Conservation (phyloP, 75 land plant genomes). For the Adiantum capillusveneris region DNA sequence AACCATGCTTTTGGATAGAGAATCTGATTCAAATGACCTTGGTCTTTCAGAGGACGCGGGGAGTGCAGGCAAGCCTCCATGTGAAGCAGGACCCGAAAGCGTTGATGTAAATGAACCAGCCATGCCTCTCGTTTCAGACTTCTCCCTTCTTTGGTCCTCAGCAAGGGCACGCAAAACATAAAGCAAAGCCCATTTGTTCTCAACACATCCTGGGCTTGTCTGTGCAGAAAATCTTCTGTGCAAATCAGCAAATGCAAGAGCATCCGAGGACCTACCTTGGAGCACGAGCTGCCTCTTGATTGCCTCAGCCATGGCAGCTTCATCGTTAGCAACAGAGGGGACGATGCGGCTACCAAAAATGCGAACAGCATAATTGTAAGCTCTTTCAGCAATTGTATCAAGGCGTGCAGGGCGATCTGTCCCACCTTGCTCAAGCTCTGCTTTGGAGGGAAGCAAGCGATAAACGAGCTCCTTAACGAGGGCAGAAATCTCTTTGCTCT, state of each 20-base stretch:
- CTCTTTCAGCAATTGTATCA: conserved; percentile 22
- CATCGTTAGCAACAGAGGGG: conserved; percentile 68
- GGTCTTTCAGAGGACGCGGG: conserved; percentile 2
- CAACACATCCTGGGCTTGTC: conserved; percentile 56
- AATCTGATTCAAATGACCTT: neutral
- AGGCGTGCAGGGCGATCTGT: neutral
- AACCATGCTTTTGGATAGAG: neutral
- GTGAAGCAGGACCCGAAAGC: conserved; percentile 25
- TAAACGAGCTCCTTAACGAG: conserved; percentile 75
- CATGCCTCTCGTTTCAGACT: conserved; percentile 23
- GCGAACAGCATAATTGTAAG: conserved; percentile 66
- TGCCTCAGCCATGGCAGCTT: conserved; percentile 83
- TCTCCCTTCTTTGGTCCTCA: conserved; percentile 36
- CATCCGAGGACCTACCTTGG: conserved; percentile 75
- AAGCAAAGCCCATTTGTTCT: conserved; percentile 79
- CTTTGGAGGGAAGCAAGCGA: conserved; percentile 40
- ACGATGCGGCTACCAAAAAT: conserved; percentile 73
- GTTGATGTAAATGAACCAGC: conserved; percentile 20
- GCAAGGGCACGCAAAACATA: conserved; percentile 71
- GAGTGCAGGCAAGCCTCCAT: conserved; percentile 48
- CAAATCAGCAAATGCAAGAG: conserved; percentile 83
- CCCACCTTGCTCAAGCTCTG: conserved; percentile 9
- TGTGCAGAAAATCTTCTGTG: conserved; percentile 53
- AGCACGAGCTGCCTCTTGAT: conserved; percentile 80
- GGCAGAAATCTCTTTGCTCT: conserved; percentile 29